Evolutionary conservation across 2,329 filamentous ascomycete species (phyloP), one percentile per base, ranked within the genome.

Genomic region (Ascochyta koolunga): DNA sequence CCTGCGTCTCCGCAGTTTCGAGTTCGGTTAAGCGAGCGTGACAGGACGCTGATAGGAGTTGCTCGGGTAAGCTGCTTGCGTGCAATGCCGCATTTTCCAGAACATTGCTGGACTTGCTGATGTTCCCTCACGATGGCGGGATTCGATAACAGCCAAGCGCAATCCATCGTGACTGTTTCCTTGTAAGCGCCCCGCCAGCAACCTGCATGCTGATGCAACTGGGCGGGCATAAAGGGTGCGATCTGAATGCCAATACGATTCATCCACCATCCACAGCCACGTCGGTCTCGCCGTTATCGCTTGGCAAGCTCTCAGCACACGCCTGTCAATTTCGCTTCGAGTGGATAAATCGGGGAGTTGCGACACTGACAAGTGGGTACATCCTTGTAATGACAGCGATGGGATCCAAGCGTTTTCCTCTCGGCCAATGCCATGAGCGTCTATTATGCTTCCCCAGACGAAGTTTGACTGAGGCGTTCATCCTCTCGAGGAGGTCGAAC

Each of bases 331-430:
- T 21, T 33, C 35, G 22, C 35, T 45, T 49, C 22, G 25, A 44
- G 39, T 35, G n/a, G 35, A 44, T 21, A 22, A 42, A 35, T 19
- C 21, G 35, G 36, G 27, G 44, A 29, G 41, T 42, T 53, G 40
- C 39, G 41, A 60, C 38, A 47, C 32, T 36, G 48, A 53, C 58
- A 60, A 36, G 54, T 51, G 41, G 54, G 22, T 21, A 33, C n/a
- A 40, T 53, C 55, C 48, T 47, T 44, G 35, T 45, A 40, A 18
- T 22, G 42, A 43, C 16, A 16, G 41, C 24, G 29, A 32, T 52
- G 21, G 42, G 31, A n/a, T 42, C 21, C 32, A 21, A 18, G 56
- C 15, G n/a, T n/a, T 16, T 42, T 37, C 13, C 21, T 16, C 32
- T 38, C 38, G 42, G 18, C 16, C 35, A 36, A 54, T 47, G n/a